phyloP scores from a whole-genome alignment of 768 basidiomycete species.

The Russula sp. region DNA sequence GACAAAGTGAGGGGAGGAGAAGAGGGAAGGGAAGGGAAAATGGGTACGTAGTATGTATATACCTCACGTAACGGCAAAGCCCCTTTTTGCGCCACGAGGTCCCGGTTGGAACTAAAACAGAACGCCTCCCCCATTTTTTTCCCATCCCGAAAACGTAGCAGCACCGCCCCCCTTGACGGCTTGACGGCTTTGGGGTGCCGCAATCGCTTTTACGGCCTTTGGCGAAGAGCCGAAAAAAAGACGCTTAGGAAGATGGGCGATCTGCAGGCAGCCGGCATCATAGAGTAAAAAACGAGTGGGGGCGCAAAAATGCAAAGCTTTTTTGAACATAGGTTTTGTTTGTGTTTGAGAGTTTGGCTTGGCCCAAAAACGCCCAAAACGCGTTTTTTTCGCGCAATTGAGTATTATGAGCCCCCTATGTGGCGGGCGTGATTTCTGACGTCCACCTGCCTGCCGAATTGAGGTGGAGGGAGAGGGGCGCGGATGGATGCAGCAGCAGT shows the following conservation, averaged over 20 bases:
- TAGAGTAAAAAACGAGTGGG: neutral
- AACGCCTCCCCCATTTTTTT: neutral
- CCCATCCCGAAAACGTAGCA: neutral
- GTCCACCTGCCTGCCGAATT: neutral
- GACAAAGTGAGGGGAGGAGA: neutral
- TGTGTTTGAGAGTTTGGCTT: no score
- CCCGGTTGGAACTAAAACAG: neutral
- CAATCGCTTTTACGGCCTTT: neutral
- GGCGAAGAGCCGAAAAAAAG: neutral
- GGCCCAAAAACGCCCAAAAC: no score
- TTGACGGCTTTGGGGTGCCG: conserved; percentile 8
- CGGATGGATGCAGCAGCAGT: neutral
- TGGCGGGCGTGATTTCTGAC: neutral
- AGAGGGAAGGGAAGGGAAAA: neutral
- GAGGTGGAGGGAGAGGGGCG: neutral
- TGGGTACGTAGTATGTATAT: neutral
- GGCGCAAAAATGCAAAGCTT: neutral
- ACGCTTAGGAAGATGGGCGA: neutral
- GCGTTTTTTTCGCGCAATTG: no score
- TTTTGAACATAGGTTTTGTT: no score
- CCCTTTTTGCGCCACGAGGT: neutral
- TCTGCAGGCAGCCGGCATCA: neutral
- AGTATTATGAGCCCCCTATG: no score
- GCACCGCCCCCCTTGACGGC: neutral
- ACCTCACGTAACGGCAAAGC: neutral